Percentiles rank a stretch among this genome's conserved stretches.
These are phyloP conservation scores for Tylopilus orsonianus DNA, from an alignment of 1,284 basidiomycete genomes.

Conservation along the genomic window DNA sequence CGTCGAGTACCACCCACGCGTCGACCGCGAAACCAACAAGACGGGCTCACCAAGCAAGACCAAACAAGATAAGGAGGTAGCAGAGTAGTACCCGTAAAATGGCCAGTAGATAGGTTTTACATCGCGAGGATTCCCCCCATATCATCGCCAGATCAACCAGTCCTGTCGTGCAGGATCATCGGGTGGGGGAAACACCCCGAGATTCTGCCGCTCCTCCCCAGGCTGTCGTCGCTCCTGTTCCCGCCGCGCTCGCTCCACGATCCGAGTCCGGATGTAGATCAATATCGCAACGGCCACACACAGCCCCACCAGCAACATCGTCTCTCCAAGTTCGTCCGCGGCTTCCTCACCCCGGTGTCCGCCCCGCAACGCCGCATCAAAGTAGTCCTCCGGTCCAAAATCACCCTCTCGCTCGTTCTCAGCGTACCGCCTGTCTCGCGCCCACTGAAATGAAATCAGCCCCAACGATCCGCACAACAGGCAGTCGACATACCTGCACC, in stretches of 20 bases:
- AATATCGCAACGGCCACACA: slow-evolving; percentile 66
- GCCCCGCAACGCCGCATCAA: slow-evolving; percentile 64
- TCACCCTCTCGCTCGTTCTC: slow-evolving; percentile 73
- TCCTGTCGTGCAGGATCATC: slow-evolving; percentile 65
- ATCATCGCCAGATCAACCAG: slow-evolving; percentile 55
- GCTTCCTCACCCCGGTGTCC: slow-evolving; percentile 58
- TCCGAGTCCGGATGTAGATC: slow-evolving; percentile 69
- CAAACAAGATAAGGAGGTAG: slow-evolving; percentile 31
- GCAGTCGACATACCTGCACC: slow-evolving; percentile 48
- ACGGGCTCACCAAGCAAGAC: slow-evolving; percentile 26
- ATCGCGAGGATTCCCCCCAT: neutral
- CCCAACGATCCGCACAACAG: neutral
- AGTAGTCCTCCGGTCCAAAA: slow-evolving; percentile 78
- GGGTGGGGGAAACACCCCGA: slow-evolving; percentile 59
- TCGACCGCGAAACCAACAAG: slow-evolving; percentile 8
- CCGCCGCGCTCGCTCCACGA: slow-evolving; percentile 65
- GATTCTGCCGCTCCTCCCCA: slow-evolving; percentile 21
- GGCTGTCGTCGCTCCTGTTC: slow-evolving; percentile 39
- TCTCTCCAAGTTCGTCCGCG: slow-evolving; percentile 68
- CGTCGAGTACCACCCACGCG: slow-evolving; percentile 7
- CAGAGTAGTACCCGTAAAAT: neutral
- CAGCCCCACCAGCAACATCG: slow-evolving; percentile 64
- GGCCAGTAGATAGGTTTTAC: slow-evolving; percentile 9
- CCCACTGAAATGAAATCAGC: slow-evolving; percentile 54
- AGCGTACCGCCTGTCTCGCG: slow-evolving; percentile 65